Evolutionary conservation across 2,329 filamentous ascomycete genomes (phyloP).

Genomic region (Beauveria sp.): DNA sequence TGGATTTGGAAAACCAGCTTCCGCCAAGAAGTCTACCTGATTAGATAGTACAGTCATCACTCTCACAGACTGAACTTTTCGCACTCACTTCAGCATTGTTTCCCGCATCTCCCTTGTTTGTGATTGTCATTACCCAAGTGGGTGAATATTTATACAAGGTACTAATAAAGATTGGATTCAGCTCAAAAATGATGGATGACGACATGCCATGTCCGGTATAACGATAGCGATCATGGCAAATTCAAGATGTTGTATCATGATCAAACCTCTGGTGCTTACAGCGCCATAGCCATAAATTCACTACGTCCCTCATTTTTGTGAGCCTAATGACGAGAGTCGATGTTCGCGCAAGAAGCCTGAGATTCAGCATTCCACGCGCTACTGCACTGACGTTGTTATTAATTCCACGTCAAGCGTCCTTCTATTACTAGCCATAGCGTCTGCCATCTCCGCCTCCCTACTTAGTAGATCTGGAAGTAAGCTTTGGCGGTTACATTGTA

Average conservation of each 20-base stretch:
- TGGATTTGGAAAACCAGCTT: constrained; percentile 7
- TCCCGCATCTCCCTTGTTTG: background rate
- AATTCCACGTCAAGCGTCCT: background rate
- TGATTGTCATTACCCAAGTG: background rate
- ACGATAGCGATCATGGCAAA: background rate
- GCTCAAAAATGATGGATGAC: background rate
- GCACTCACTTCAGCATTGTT: no score
- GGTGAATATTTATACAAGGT: no score
- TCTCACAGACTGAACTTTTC: background rate
- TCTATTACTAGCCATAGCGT: background rate
- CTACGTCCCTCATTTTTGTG: background rate
- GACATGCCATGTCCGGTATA: background rate
- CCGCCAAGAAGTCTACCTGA: constrained; percentile 3
- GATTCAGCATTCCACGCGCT: background rate
- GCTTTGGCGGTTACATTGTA: background rate
- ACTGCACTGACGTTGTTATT: background rate
- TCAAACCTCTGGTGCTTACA: background rate
- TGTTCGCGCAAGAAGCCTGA: background rate
- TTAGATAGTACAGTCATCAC: background rate
- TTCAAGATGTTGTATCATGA: background rate
- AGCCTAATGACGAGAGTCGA: background rate
- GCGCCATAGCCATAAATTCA: background rate
- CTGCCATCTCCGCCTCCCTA: background rate
- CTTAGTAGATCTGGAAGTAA: background rate
- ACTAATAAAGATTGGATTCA: no score